A percentile compares a stretch with the other conserved stretches of the same genome.
Evolutionary conservation across 805 yeast genomes (phyloP).

Genomic region (Yamadazyma phyllophila): DNA sequence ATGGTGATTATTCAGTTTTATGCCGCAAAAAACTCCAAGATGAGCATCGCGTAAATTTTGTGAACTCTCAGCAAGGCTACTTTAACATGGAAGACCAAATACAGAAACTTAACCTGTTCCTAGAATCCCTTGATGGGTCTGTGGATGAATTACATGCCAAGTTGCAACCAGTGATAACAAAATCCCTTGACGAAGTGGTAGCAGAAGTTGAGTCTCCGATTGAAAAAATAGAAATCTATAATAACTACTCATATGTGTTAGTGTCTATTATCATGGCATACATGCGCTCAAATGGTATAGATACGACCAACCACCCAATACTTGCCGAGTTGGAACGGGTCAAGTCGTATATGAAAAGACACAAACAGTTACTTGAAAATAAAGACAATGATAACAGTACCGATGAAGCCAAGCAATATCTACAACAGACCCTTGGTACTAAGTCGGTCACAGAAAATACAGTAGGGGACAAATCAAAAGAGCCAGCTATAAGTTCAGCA

Average conservation of each 20-base stretch:
- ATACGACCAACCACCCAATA: constrained; percentile 58
- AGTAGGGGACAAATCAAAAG: constrained; percentile 17
- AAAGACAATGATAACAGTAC: constrained; percentile 21
- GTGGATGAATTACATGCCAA: constrained; percentile 32
- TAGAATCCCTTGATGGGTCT: constrained; percentile 37
- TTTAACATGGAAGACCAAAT: constrained; percentile 43
- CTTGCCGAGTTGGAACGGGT: constrained; percentile 66
- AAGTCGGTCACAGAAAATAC: constrained; percentile 18
- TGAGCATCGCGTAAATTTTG: constrained; percentile 16
- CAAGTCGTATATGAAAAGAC: constrained; percentile 62
- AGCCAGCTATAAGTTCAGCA: constrained; percentile 39
- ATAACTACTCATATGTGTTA: constrained; percentile 49
- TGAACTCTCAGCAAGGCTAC: too few species aligned
- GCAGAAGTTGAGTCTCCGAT: constrained; percentile 21
- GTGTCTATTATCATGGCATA: constrained; percentile 59
- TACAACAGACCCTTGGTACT: constrained; percentile 44
- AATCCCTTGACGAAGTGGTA: constrained; percentile 40
- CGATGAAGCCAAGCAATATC: constrained; percentile 39
- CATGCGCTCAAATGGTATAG: constrained; percentile 56
- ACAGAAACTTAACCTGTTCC: constrained; percentile 39
- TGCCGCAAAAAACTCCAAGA: constrained; percentile 6
- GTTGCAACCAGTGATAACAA: constrained; percentile 35
- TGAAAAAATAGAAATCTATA: constrained; percentile 31
- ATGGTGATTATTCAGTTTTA: not conserved
- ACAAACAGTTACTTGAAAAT: constrained; percentile 38